Base-by-base conservation (phyloP, 2,329 filamentous ascomycete species). In the Westerdykella aurantiaca region DNA sequence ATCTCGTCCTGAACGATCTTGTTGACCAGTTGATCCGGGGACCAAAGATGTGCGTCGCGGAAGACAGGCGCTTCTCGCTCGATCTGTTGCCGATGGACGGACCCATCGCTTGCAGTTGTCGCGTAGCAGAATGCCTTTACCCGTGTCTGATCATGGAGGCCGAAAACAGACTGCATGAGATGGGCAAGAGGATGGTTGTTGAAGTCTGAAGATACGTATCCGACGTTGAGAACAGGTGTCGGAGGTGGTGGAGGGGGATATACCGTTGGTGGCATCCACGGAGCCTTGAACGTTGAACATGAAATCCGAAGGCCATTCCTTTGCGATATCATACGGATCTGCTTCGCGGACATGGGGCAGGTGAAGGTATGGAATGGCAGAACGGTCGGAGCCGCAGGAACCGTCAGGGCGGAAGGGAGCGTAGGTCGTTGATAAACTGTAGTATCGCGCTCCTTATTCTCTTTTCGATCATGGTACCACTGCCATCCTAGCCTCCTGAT, bases 311-410 rank as follows among this genome's bases (percentile, higher is more conserved):
- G 76, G 1, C 88, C 93, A 61, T 98, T 98, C 18, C 93, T 81
- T 65, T 97, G 91, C 7, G 93, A 97, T 51, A 98, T 98, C 60
- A 86, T 80, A 13, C 93, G 85, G 47, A 98, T 88, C 53, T 96
- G 88, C 63, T 86, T 88, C 4, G 93, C 89, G 6, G 88, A 89
- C 52, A 98, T 74, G 0, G 93, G 93, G 52, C 87, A 95, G 1
- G 93, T 98, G 60, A 98, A 98, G 0, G 93, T 97, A 66, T 98
- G 93, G 61, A 98, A 98, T 0, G 93, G 93, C 1, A 98, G 75
- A 1, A 98, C 90, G 0, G 93, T 98, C 2, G 93, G 93, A 5
- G 93, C 91, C 23, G 86, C 82, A 4, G 93, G 93, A 9, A 95
- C 78, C 1, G 85, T 79, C 25, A 98, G 73, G 34, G 77, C 78